Base-by-base conservation (phyloP, 768 basidiomycete genomes). In the Pleurotus eryngii region DNA sequence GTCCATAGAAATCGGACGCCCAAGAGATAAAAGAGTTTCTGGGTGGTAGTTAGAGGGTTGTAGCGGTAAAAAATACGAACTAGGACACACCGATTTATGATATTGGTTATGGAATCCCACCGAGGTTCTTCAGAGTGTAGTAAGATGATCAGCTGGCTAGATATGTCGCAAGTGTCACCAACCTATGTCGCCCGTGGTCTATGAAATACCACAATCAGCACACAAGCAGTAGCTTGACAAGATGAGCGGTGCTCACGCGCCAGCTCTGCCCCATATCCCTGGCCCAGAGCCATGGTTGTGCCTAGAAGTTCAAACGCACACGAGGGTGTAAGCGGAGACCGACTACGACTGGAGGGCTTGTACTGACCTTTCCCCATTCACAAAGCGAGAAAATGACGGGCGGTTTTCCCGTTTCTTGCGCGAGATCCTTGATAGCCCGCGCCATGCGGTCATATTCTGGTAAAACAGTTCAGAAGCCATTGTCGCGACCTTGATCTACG, bases 21-120 rank as follows among this genome's bases (percentile, higher is more conserved):
- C 79, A 80, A 0, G 84, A 81, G 43, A 83, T 76, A 67, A 87
- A 88, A 9, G 86, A 86, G 63, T 86, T 87, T 59, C 84, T 87
- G 58, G 20, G 14, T 3, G 42, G 45, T 30, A 26, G 26, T 50
- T 20, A 30, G 43, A 24, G 51, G 12, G 26, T 57, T 3, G 5
- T n/a, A 11, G 27, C 14, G 12, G 17, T 11, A 39, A 6, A 18
- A 15, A 5, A 6, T 35, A 17, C 24, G 26, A 17, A 39, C 4
- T 7, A 45, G 27, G 30, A 57, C 71, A 18, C 56, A 86, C 84
- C 78, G 75, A 59, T 87, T 85, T 66, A 88, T 82, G 56, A 88
- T 85, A 39, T 58, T 61, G 3, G 80, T 72, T 4, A 88, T 70
- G 12, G 83, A 82, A 26, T 74, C 60, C 86, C 86, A 88, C 47